Evolutionary conservation across 73 alveolate species (phyloP).

Genomic region (Durusdinium trenchii): DNA sequence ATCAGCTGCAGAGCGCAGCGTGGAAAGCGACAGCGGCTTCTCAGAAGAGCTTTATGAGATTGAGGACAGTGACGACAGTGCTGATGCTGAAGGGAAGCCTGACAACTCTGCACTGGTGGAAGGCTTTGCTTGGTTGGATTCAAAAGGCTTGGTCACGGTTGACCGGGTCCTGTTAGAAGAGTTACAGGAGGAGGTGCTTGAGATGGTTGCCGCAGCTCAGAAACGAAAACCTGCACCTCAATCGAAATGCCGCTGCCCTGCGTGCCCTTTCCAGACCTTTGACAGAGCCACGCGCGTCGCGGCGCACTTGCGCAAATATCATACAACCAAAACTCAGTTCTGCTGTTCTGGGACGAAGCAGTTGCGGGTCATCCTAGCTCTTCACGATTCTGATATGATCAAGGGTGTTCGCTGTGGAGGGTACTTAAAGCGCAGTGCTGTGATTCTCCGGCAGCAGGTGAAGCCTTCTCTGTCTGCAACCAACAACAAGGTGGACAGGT

Average conservation of each 20-base stretch:
- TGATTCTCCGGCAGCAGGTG: background rate
- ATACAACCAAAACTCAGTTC: background rate
- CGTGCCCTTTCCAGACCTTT: slow-evolving; percentile 20
- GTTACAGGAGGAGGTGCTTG: background rate
- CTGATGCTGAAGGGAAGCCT: background rate
- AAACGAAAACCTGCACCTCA: background rate
- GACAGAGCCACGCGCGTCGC: background rate
- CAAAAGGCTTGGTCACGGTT: background rate
- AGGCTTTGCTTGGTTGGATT: background rate
- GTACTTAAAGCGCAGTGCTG: background rate
- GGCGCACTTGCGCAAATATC: slow-evolving; percentile 20
- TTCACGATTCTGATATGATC: slow-evolving; percentile 31
- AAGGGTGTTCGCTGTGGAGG: too few species aligned
- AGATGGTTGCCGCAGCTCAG: background rate
- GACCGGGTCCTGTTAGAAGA: background rate
- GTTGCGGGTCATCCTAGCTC: background rate
- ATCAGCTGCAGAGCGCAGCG: too few species aligned
- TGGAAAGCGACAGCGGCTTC: too few species aligned
- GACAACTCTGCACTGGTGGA: background rate
- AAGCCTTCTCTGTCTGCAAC: background rate
- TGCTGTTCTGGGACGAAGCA: slow-evolving; percentile 73
- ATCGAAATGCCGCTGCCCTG: background rate
- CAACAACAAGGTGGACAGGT: background rate
- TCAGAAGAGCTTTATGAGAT: background rate
- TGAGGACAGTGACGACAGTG: background rate